A percentile compares a stretch with the other conserved stretches of the same genome.
Evolutionary conservation across 352 stramenopile species (phyloP).

Genomic region (Globisporangium irregulare): DNA sequence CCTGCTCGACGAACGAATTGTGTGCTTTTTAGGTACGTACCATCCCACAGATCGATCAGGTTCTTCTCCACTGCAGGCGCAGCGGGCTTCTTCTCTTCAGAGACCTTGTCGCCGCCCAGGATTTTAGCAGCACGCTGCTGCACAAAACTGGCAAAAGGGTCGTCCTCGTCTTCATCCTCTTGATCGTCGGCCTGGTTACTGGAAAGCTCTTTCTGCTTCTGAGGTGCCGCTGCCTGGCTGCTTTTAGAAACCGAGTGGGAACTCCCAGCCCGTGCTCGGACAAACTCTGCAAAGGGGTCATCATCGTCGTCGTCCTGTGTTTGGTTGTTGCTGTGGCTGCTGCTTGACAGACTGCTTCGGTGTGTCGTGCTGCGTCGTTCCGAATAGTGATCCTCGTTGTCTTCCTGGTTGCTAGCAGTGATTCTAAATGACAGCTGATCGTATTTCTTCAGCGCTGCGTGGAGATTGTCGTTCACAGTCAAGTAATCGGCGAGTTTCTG

Average conservation of each 20-base stretch:
- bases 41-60: constrained; percentile 67
- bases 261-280: constrained; percentile 33
- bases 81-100: constrained; percentile 22
- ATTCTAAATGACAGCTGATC: constrained; percentile 30
- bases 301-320: constrained; percentile 30
- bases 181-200: constrained; percentile 21
- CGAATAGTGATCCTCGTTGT: neutral
- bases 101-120: constrained; percentile 20
- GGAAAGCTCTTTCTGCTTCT: neutral
- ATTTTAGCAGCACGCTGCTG: constrained; percentile 46
- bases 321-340: constrained; percentile 26
- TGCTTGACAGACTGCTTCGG: constrained; percentile 16
- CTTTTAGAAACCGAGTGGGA: constrained; percentile 21
- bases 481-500: constrained; percentile 68
- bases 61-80: constrained; percentile 27
- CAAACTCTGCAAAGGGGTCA: constrained; percentile 65
- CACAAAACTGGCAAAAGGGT: constrained; percentile 68
- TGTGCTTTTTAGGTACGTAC: constrained; percentile 21
- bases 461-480: constrained; percentile 64
- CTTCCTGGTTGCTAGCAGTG: constrained; percentile 25
- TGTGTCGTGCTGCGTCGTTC: neutral
- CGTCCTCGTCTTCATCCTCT: constrained; percentile 47
- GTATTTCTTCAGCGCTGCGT: constrained; percentile 56
- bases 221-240: neutral
- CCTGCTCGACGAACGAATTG: no score